Conservation (phyloP, 1,139 yeast species). For the Lipomyces yarrowii region DNA sequence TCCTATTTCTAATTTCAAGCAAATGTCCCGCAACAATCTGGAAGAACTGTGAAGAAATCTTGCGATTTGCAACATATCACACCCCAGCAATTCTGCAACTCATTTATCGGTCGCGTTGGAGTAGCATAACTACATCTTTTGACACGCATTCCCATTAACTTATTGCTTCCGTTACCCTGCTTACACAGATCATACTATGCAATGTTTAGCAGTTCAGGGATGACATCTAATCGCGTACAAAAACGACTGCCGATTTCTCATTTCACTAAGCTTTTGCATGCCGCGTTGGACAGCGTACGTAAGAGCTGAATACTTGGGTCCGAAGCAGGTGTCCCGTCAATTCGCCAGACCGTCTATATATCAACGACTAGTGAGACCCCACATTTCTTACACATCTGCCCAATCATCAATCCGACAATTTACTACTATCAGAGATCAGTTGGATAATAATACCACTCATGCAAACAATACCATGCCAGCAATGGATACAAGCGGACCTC, state of each 20-base stretch:
- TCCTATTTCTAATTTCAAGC: too few relatives aligned
- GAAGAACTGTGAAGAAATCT: too few relatives aligned
- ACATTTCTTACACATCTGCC: not conserved
- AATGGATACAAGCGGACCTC: constrained; percentile 1
- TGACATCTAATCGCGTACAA: not conserved
- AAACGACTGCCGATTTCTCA: not conserved
- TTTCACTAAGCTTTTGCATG: not conserved
- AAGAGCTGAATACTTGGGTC: not conserved
- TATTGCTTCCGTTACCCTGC: too few relatives aligned
- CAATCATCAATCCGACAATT: not conserved
- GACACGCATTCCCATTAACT: too few relatives aligned
- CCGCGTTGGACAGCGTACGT: not conserved
- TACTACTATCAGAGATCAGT: not conserved
- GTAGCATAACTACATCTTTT: too few relatives aligned
- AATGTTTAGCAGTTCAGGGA: not conserved
- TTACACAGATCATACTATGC: too few relatives aligned
- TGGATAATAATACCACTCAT: not conserved
- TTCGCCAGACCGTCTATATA: not conserved
- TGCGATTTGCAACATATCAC: too few relatives aligned
- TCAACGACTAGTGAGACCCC: not conserved
- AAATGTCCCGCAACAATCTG: too few relatives aligned
- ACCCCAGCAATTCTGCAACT: too few relatives aligned
- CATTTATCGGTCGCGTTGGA: too few relatives aligned
- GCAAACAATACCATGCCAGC: not conserved
- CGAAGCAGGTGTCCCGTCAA: not conserved